These are phyloP conservation scores for Psidium guajava DNA, from an alignment of 345 rosid genomes.

Conservation along the genomic window DNA sequence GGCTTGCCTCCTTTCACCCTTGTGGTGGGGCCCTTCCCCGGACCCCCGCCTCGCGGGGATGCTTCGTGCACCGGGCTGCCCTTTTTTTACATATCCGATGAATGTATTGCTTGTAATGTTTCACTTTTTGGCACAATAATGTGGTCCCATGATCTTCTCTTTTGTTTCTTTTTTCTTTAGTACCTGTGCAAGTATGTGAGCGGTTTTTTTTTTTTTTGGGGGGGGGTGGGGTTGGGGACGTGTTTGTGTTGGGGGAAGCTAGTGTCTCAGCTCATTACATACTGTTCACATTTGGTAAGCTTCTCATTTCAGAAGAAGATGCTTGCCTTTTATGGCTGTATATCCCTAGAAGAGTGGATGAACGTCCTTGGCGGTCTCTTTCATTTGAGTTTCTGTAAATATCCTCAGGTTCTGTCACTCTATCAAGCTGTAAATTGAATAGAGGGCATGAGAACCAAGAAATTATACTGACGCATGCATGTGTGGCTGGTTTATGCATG, in stretches of 20 bases:
- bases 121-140: background rate
- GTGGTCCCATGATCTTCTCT: background rate
- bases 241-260: background rate
- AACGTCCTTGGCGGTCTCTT: too few relatives aligned
- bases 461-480: background rate
- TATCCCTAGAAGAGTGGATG: too few relatives aligned
- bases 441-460: background rate
- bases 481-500: background rate
- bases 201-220: accelerated
- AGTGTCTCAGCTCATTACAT: background rate
- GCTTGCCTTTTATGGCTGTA: too few relatives aligned
- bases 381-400: too few relatives aligned
- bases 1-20: too few relatives aligned
- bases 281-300: too few relatives aligned
- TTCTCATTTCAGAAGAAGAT: too few relatives aligned
- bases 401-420: background rate
- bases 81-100: background rate
- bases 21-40: too few relatives aligned
- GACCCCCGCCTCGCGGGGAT: too few relatives aligned
- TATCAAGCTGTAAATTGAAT: background rate
- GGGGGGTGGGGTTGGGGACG: too few relatives aligned
- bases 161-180: background rate
- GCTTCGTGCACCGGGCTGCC: too few relatives aligned
- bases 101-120: background rate
- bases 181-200: background rate